A percentile compares a stretch with the other conserved stretches of the same genome.
These are phyloP conservation scores for Suhomyces atakaporum DNA, from an alignment of 1,139 yeast species.

Conservation along the genomic window DNA sequence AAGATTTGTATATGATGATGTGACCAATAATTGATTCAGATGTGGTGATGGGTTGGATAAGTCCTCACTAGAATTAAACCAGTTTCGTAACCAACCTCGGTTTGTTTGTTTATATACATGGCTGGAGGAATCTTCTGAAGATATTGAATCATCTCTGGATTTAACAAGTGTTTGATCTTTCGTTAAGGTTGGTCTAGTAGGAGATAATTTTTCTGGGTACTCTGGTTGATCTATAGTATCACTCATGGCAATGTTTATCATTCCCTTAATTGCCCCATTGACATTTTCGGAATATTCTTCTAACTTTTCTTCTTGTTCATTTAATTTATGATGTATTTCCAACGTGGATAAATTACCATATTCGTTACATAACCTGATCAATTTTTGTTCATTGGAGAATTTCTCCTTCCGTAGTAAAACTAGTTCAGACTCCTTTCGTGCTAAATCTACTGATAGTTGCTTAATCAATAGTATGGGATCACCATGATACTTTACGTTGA, in stretches of 20 bases:
- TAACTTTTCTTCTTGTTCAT: constrained; percentile 12
- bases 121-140: background rate
- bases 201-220: background rate
- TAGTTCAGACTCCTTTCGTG: constrained; percentile 51
- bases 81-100: constrained; percentile 21
- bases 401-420: constrained; percentile 40
- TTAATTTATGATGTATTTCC: constrained; percentile 45
- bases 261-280: constrained; percentile 9
- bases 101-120: constrained; percentile 8
- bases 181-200: no score
- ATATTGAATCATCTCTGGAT: background rate
- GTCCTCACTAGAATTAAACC: constrained; percentile 25
- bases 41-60: constrained; percentile 5
- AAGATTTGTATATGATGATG: constrained; percentile 8
- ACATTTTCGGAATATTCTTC: constrained; percentile 3
- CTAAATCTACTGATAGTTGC: constrained; percentile 52
- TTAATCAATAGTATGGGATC: constrained; percentile 47
- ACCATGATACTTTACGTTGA: constrained; percentile 29
- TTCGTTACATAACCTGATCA: constrained; percentile 43
- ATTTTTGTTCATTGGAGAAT: constrained; percentile 46
- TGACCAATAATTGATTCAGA: background rate
- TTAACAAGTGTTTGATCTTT: no score
- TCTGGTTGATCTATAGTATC: constrained; percentile 2
- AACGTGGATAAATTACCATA: constrained; percentile 45
- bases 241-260: constrained; percentile 15